Conservation (phyloP, 2,329 filamentous ascomycete species). For the Cladosporium cucumerinum region DNA sequence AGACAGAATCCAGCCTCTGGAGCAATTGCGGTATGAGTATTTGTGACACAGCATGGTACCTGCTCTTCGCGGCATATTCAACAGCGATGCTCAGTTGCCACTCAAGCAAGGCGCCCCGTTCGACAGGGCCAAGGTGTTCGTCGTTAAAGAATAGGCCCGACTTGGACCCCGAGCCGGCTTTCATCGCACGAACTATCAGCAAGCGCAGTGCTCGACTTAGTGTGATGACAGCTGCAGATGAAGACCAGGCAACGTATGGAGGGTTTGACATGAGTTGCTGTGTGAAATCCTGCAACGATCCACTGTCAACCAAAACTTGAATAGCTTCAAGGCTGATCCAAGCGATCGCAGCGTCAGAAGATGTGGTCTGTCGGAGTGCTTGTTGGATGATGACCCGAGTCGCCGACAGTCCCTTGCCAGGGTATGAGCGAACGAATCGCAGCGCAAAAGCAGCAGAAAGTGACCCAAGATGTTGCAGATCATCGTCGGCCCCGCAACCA, state of each 20-base stretch:
- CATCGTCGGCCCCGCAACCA: neutral
- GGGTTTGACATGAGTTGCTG: slow-evolving; percentile 49
- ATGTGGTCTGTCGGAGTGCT: slow-evolving; percentile 21
- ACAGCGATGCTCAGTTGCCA: slow-evolving; percentile 36
- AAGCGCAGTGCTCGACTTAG: slow-evolving; percentile 26
- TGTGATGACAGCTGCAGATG: slow-evolving; percentile 20
- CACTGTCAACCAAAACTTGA: slow-evolving; percentile 58
- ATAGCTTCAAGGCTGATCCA: slow-evolving; percentile 57
- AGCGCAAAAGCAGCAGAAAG: slow-evolving; percentile 28
- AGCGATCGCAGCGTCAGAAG: slow-evolving; percentile 22
- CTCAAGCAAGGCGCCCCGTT: slow-evolving; percentile 42
- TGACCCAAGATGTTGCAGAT: neutral
- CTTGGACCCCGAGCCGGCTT: slow-evolving; percentile 20
- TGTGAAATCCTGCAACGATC: slow-evolving; percentile 55
- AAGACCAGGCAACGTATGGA: slow-evolving; percentile 26
- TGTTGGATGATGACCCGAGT: slow-evolving; percentile 23
- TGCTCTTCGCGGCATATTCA: slow-evolving; percentile 26
- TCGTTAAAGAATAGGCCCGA: slow-evolving; percentile 34
- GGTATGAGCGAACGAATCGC: slow-evolving; percentile 26
- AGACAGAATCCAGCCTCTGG: slow-evolving; percentile 23
- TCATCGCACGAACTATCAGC: slow-evolving; percentile 20
- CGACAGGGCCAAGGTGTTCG: slow-evolving; percentile 25
- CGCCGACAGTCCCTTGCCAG: slow-evolving; percentile 18
- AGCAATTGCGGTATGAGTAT: slow-evolving; percentile 23
- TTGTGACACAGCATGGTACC: slow-evolving; percentile 20